phyloP scores from a whole-genome alignment of 169 alveolate species.

The Theileria parva region DNA sequence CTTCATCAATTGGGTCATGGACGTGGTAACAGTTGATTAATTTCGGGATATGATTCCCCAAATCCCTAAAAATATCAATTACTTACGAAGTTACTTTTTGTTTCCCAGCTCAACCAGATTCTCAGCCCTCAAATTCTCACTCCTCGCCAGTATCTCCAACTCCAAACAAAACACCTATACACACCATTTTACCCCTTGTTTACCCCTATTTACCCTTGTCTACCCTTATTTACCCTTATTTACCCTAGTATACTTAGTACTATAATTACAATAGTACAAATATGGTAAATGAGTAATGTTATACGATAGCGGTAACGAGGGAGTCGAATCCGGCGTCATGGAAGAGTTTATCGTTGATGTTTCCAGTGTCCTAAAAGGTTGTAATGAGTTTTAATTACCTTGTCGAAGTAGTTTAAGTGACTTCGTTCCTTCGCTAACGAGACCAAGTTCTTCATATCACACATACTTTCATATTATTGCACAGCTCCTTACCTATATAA shows the following conservation, averaged over 20 bases:
- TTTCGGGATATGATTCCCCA: conserved; percentile 20
- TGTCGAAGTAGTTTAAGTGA: conserved; percentile 22
- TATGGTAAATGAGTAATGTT: too few species aligned
- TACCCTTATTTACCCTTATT: too few species aligned
- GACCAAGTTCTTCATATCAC: conserved; percentile 15
- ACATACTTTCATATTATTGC: background rate
- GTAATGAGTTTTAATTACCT: background rate
- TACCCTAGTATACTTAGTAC: too few species aligned
- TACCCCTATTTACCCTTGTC: background rate
- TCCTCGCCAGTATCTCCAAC: conserved; percentile 17
- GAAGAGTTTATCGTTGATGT: conserved; percentile 16
- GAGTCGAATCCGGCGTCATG: conserved; percentile 81
- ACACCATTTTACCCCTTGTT: background rate
- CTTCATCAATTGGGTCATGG: conserved; percentile 38
- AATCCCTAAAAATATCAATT: background rate
- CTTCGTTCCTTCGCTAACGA: conserved; percentile 7
- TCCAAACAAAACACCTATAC: conserved; percentile 48
- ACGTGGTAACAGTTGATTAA: conserved; percentile 45
- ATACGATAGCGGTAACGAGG: conserved; percentile 70
- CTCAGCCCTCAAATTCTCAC: conserved; percentile 9
- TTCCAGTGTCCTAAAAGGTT: background rate
- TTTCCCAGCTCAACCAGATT: conserved; percentile 2
- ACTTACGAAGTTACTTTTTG: background rate
- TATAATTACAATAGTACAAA: too few species aligned
- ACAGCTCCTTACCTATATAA: background rate